Evolutionary conservation across 805 yeast genomes (phyloP), one percentile per base, ranked within the genome.

Genomic region (Spathaspora gorwiae): DNA sequence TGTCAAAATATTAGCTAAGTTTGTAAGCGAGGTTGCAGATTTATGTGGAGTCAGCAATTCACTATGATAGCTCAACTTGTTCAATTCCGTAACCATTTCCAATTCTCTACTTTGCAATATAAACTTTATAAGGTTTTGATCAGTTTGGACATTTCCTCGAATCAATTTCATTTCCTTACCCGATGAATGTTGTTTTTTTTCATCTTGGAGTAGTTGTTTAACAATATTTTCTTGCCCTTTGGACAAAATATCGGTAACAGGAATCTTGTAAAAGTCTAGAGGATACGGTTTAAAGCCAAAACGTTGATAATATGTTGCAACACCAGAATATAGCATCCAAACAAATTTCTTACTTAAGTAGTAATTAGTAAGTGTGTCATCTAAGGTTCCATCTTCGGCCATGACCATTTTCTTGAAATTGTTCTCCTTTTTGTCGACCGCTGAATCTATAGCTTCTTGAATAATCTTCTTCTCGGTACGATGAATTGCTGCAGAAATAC

Each of bases 241-340:
- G 6, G 52, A 40, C 24, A 54, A 40, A 4, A 58, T 35, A 13
- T 57, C 34, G 5, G 57, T 39, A 2, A 49, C 34, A 5, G 71
- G 72, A n/a, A 69, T 46, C 43, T 53, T 50, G 49, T 62, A 69
- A 40, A 68, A 62, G 37, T 67, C 69, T 10, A 65, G 29, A 0
- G 73, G 72, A 47, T 54, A 65, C 1, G 54, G 46, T 42, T 66
- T 65, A 56, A 77, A 85, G 0, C 90, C 95, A 51, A 83, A 79
- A 50, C 71, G 66, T 33, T 71, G 65, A 60, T 89, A 89, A 53
- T 75, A 87, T 30, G 72, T 75, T 12, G 86, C 92, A 15, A 86
- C 79, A 40, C 83, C 94, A 49, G 92, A 83, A 72, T 87, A 87
- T 42, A 88, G 70, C 35, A 52, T 54, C 75, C 75, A 70, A 40